These are phyloP conservation scores for Silene vulgaris DNA, from an alignment of 179 eudicot genomes.

Conservation along the genomic window DNA sequence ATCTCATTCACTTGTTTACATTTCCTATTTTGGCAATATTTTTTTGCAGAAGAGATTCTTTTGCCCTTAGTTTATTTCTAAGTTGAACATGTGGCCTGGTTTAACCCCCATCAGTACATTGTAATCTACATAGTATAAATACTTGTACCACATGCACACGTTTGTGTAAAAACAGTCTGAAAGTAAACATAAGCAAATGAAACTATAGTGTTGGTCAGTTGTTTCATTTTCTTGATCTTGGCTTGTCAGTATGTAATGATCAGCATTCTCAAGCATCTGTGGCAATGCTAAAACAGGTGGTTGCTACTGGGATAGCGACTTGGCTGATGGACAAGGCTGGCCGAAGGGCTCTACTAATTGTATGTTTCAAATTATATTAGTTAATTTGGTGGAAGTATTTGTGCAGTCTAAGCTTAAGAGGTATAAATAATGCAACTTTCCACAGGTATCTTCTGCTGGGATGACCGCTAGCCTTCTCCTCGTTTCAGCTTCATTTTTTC, in stretches of 20 bases:
- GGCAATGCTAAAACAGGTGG: conserved; percentile 28
- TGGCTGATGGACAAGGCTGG: conserved; percentile 53
- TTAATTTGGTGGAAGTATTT: background rate
- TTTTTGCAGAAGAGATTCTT: too few species aligned
- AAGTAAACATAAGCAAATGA: background rate
- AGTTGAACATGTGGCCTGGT: too few species aligned
- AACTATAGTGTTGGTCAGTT: background rate
- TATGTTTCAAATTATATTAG: conserved; percentile 18
- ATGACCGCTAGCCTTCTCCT: conserved; percentile 40
- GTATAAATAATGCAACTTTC: conserved; percentile 2
- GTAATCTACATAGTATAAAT: too few species aligned
- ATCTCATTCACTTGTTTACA: too few species aligned
- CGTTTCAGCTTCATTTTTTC: conserved; percentile 40
- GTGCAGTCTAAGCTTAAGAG: background rate
- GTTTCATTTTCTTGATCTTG: background rate
- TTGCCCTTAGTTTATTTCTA: too few species aligned
- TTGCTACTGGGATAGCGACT: conserved; percentile 46
- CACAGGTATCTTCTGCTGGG: conserved; percentile 40
- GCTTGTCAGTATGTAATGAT: background rate
- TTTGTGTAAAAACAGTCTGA: background rate
- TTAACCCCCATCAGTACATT: too few species aligned
- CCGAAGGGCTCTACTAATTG: conserved; percentile 38
- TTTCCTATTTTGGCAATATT: background rate
- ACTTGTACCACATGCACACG: too few species aligned
- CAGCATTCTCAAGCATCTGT: conserved; percentile 16